Conservation (phyloP, 2,329 filamentous ascomycete species). For the Scedosporium boydii region DNA sequence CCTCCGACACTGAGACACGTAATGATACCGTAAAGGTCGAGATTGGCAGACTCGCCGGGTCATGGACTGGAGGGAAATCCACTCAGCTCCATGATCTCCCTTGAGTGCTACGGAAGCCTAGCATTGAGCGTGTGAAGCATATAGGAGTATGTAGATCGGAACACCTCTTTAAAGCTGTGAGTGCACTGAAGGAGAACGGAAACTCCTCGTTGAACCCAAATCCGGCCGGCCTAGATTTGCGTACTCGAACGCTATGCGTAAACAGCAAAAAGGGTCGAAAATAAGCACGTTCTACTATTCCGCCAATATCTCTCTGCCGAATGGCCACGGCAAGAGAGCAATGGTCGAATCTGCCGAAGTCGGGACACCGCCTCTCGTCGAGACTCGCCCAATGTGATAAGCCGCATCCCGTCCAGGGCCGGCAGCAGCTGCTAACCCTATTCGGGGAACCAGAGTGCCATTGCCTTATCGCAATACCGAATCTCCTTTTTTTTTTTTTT, state of each 20-base stretch:
- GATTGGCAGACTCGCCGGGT: too few species aligned
- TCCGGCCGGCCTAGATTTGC: too few species aligned
- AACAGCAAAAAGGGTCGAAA: neutral
- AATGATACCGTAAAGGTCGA: too few species aligned
- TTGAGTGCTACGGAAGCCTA: too few species aligned
- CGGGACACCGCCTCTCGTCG: neutral
- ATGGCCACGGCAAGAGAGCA: neutral
- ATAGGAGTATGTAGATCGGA: neutral
- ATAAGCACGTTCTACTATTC: neutral
- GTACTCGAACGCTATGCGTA: neutral
- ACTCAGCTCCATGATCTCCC: too few species aligned
- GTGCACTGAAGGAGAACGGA: too few species aligned
- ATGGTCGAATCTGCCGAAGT: neutral
- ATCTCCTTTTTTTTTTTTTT: neutral
- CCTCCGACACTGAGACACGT: too few species aligned
- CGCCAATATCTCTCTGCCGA: neutral
- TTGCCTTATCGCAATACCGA: neutral
- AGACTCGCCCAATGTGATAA: neutral
- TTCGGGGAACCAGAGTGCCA: neutral
- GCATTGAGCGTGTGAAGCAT: neutral
- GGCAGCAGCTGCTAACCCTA: neutral
- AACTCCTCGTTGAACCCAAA: too few species aligned
- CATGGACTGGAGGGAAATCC: too few species aligned
- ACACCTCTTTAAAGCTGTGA: too few species aligned
- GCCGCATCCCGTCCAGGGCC: neutral